These are phyloP conservation scores for Penicillium subrubescens DNA, from an alignment of 495 filamentous ascomycete genomes.

Conservation along the genomic window DNA sequence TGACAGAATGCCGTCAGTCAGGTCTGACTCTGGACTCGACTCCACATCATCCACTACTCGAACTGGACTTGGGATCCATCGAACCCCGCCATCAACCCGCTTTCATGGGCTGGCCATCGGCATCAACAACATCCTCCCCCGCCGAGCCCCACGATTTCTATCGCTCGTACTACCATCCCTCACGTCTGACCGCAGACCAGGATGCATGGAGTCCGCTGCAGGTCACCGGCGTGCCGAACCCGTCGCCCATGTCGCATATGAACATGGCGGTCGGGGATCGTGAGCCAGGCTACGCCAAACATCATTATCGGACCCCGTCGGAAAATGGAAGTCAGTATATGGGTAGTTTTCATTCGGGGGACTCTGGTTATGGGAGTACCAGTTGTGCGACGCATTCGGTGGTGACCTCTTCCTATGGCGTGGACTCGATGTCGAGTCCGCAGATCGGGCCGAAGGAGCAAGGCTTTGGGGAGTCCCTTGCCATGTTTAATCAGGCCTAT, in stretches of 20 bases:
- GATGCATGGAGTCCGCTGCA: slow-evolving; percentile 46
- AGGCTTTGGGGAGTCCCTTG: slow-evolving; percentile 24
- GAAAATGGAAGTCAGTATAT: slow-evolving; percentile 59
- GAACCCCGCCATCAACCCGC: slow-evolving; percentile 21
- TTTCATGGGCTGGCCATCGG: slow-evolving; percentile 25
- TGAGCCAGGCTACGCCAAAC: slow-evolving; percentile 30
- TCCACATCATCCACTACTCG: slow-evolving; percentile 30
- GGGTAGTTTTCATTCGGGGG: slow-evolving; percentile 48
- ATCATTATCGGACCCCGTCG: slow-evolving; percentile 45
- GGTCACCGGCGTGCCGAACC: slow-evolving; percentile 35
- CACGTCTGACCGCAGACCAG: slow-evolving; percentile 32
- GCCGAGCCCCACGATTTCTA: slow-evolving; percentile 23
- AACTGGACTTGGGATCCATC: slow-evolving; percentile 30
- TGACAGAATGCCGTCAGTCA: slow-evolving; percentile 19
- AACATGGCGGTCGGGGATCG: slow-evolving; percentile 17
- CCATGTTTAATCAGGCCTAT: slow-evolving; percentile 18
- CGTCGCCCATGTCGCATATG: slow-evolving; percentile 22
- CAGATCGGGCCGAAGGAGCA: slow-evolving; percentile 28
- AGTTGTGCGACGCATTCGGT: slow-evolving; percentile 52
- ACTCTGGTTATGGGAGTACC: slow-evolving; percentile 66
- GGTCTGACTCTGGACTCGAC: slow-evolving; percentile 30
- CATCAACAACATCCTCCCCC: slow-evolving; percentile 23
- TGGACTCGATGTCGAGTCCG: slow-evolving; percentile 37
- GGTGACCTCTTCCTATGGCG: slow-evolving; percentile 30
- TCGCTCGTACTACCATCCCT: slow-evolving; percentile 24